phyloP scores from a whole-genome alignment of 2,329 filamentous ascomycete genomes.

The Aspergillus novoparasiticus region DNA sequence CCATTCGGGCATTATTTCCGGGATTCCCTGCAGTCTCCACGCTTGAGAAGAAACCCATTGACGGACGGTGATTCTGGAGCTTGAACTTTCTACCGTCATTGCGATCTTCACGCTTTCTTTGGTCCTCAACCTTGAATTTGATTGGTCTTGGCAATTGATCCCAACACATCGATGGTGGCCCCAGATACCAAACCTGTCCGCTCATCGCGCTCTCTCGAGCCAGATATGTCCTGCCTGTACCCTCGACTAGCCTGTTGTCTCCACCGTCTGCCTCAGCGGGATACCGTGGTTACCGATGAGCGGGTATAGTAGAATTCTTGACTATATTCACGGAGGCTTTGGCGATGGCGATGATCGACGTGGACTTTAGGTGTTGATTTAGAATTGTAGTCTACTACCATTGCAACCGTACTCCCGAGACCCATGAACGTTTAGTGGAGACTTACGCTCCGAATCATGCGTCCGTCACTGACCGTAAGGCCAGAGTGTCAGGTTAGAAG shows the following conservation, averaged over 20 bases:
- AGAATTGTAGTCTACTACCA: neutral
- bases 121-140: neutral
- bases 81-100: neutral
- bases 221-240: neutral
- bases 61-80: neutral
- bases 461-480: neutral
- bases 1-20: constrained; percentile 22
- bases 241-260: neutral
- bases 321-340: neutral
- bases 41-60: constrained; percentile 5
- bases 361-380: neutral
- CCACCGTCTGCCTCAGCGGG: neutral
- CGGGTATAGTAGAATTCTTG: neutral
- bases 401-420: neutral
- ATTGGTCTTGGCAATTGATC: neutral
- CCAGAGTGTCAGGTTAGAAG: neutral
- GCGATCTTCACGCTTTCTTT: neutral
- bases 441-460: neutral
- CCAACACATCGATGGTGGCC: neutral
- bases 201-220: neutral
- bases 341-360: neutral
- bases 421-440: neutral
- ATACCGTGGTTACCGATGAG: neutral
- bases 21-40: constrained; percentile 8
- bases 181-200: neutral